A percentile compares a stretch with the other conserved stretches of the same genome.
Conservation (phyloP, 2,329 filamentous ascomycete species). For the Alternaria solani region DNA sequence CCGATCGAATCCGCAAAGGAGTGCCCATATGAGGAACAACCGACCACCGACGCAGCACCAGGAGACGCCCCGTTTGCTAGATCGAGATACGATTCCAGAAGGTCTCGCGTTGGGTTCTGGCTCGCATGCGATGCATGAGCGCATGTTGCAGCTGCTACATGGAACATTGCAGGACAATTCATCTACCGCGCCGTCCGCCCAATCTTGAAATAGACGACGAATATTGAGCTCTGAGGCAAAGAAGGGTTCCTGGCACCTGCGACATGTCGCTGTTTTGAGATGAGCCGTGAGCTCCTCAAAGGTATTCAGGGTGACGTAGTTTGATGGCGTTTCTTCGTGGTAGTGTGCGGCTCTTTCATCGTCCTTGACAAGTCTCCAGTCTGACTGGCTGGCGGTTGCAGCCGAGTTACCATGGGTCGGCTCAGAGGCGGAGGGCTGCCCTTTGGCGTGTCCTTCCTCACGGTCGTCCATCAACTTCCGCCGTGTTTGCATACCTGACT, state of each 20-base stretch:
- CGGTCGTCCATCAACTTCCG: not conserved
- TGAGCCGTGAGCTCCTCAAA: conserved; percentile 23
- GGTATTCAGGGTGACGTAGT: conserved; percentile 4
- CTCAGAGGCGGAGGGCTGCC: not conserved
- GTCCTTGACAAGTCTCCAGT: not conserved
- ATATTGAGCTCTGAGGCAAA: conserved; percentile 22
- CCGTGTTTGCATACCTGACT: not conserved
- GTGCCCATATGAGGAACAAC: conserved; percentile 47
- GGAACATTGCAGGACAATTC: conserved; percentile 20
- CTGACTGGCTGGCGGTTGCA: not conserved
- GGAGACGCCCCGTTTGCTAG: conserved; percentile 16
- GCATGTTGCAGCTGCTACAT: conserved; percentile 27
- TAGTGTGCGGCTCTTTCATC: not conserved
- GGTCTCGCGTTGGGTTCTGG: conserved; percentile 5
- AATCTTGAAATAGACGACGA: conserved; percentile 22
- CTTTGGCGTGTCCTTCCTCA: not conserved
- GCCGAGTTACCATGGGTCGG: not conserved
- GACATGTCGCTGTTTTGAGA: conserved; percentile 21
- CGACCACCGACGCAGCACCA: conserved; percentile 50
- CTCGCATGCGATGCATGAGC: conserved; percentile 29
- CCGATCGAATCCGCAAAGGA: conserved; percentile 51
- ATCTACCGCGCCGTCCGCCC: conserved; percentile 16
- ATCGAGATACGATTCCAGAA: conserved; percentile 8
- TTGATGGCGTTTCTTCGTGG: conserved; percentile 5
- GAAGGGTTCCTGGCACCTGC: conserved; percentile 15